A percentile compares a stretch with the other conserved stretches of the same genome.
phyloP scores from a whole-genome alignment of 257 asterid species.

The Eustoma russellianum region DNA sequence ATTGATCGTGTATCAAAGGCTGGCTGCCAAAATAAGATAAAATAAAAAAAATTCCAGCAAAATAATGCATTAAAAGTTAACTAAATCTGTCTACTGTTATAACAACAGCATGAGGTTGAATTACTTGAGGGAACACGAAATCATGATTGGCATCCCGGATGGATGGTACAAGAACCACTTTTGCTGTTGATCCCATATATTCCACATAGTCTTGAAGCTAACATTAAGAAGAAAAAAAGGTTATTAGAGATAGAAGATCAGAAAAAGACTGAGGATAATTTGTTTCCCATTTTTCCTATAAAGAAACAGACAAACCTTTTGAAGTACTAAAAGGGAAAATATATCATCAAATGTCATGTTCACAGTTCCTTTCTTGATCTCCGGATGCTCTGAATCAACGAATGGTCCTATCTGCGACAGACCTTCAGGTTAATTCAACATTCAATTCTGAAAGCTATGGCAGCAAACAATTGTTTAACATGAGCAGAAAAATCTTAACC shows the following conservation, averaged over 20 bases:
- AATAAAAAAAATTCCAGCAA: constrained; percentile 8
- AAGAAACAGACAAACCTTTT: constrained; percentile 41
- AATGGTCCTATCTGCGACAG: constrained; percentile 82
- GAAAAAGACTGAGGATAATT: not conserved
- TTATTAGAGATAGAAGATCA: constrained; percentile 5
- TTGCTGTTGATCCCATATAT: constrained; percentile 78
- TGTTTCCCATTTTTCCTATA: not conserved
- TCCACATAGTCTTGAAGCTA: constrained; percentile 95
- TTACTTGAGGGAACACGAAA: constrained; percentile 88
- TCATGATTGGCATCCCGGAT: constrained; percentile 92
- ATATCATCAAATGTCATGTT: constrained; percentile 65
- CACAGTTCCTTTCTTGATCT: constrained; percentile 56
- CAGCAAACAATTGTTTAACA: constrained; percentile 2
- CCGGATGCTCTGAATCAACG: constrained; percentile 87
- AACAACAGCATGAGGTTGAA: constrained; percentile 8
- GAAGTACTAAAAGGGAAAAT: constrained; percentile 65
- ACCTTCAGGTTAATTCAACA: constrained; percentile 18
- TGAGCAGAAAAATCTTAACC: constrained; percentile 31
- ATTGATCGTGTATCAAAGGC: constrained; percentile 51
- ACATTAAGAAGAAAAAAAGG: constrained; percentile 13
- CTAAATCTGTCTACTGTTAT: constrained; percentile 4
- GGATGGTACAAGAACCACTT: constrained; percentile 82
- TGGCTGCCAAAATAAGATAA: constrained; percentile 54
- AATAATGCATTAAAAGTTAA: constrained; percentile 10
- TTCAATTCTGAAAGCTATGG: constrained; percentile 10